A percentile compares a stretch with the other conserved stretches of the same genome.
These are phyloP conservation scores for Prunus fruticosa DNA, from an alignment of 306 rosid species.

Conservation along the genomic window DNA sequence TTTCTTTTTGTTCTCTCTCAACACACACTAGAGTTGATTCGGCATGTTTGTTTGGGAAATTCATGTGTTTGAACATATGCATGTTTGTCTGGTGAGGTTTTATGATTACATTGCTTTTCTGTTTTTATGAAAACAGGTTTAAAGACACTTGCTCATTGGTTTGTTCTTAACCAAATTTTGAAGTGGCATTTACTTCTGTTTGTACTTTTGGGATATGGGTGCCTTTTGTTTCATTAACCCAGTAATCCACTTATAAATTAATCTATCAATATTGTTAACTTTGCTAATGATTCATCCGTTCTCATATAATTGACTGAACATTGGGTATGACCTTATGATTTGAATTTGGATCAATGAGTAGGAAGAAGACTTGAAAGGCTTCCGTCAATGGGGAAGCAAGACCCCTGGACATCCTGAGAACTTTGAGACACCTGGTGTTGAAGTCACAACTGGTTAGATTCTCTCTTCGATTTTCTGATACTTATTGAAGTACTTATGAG, in stretches of 20 bases:
- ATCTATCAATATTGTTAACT: not conserved
- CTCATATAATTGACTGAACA: not conserved
- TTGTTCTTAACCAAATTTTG: not conserved
- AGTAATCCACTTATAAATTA: not conserved
- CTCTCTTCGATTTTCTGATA: not conserved
- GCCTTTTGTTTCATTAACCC: not conserved
- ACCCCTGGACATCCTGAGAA: conserved; percentile 99
- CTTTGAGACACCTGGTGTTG: conserved; percentile 90
- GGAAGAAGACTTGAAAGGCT: conserved; percentile 84
- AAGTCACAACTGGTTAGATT: conserved; percentile 90
- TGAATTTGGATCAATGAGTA: conserved; percentile 27
- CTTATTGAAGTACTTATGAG: not conserved
- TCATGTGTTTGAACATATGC: not conserved
- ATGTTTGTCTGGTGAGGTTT: not conserved
- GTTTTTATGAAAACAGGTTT: not conserved
- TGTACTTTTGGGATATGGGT: not conserved
- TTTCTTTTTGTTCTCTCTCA: not conserved
- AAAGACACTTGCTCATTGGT: not conserved
- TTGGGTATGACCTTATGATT: conserved; percentile 14
- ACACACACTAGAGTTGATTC: not conserved
- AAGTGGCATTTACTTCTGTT: not conserved
- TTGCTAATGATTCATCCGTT: not conserved
- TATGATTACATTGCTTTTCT: not conserved
- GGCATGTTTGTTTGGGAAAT: not conserved
- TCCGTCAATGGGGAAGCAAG: conserved; percentile 93